phyloP scores from a whole-genome alignment of 768 basidiomycete species.

The Termitomyces sp. region DNA sequence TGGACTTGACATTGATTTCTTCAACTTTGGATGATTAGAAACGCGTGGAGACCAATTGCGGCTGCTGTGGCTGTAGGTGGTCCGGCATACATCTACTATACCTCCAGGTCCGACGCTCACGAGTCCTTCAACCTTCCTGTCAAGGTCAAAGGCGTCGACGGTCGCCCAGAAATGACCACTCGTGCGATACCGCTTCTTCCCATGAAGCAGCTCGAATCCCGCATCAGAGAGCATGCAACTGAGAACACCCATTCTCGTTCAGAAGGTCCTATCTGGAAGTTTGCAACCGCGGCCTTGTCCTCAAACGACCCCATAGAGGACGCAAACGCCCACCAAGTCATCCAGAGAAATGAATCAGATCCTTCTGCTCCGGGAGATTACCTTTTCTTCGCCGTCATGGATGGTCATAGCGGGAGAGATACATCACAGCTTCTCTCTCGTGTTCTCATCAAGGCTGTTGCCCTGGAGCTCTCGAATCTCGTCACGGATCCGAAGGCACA shows the following conservation, averaged over 20 bases:
- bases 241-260: constrained; percentile 44
- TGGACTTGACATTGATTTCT: background rate
- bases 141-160: constrained; percentile 52
- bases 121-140: constrained; percentile 61
- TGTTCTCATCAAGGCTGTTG: constrained; percentile 80
- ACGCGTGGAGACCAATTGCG: constrained; percentile 66
- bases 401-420: constrained; percentile 82
- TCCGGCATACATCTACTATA: constrained; percentile 60
- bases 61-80: constrained; percentile 52
- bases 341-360: constrained; percentile 61
- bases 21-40: constrained; percentile 50
- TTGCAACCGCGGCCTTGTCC: constrained; percentile 73
- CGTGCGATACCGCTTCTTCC: constrained; percentile 56
- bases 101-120: constrained; percentile 31
- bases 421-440: constrained; percentile 84
- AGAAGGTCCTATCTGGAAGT: constrained; percentile 63
- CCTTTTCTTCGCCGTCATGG: constrained; percentile 87
- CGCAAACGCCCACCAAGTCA: constrained; percentile 66
- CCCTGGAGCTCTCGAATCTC: constrained; percentile 65
- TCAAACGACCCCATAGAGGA: constrained; percentile 95
- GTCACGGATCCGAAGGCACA: constrained; percentile 30
- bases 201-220: constrained; percentile 49
- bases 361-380: constrained; percentile 63
- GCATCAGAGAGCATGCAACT: constrained; percentile 52
- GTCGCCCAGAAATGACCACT: constrained; percentile 51